Evolutionary conservation across 805 yeast species (phyloP).

Genomic region (Saccharomyces cerevisiae): DNA sequence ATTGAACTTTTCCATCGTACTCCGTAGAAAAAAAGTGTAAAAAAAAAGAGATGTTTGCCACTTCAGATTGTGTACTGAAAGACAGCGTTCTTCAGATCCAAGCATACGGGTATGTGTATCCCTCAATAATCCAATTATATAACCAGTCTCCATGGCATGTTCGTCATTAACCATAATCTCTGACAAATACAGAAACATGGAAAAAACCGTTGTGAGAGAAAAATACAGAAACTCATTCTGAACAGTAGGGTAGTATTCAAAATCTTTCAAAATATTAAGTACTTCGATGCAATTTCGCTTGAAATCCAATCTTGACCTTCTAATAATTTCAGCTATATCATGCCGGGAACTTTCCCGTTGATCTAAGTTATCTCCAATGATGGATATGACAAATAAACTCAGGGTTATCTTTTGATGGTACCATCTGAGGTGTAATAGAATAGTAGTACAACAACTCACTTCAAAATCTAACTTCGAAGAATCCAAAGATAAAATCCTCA

Average conservation of each 20-base stretch:
- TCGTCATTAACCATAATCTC: slow-evolving; percentile 5
- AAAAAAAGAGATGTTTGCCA: not conserved
- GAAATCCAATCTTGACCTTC: not conserved
- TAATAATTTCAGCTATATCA: slow-evolving; percentile 2
- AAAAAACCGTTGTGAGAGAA: slow-evolving; percentile 10
- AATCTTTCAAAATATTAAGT: slow-evolving; percentile 1
- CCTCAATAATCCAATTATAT: slow-evolving; percentile 4
- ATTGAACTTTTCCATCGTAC: not conserved
- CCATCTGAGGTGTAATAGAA: slow-evolving; percentile 9
- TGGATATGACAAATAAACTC: slow-evolving; percentile 8
- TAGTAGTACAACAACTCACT: slow-evolving; percentile 5
- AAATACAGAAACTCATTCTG: slow-evolving; percentile 9
- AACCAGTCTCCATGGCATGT: slow-evolving; percentile 2
- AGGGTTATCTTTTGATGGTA: slow-evolving; percentile 5
- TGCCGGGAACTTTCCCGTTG: not conserved
- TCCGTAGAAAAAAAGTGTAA: not conserved
- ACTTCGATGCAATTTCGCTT: not conserved
- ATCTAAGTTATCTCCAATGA: slow-evolving; percentile 12
- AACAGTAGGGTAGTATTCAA: slow-evolving; percentile 4
- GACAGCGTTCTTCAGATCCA: not conserved
- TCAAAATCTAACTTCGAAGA: slow-evolving; percentile 6
- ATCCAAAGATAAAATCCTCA: slow-evolving; percentile 3
- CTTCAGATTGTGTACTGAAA: not conserved
- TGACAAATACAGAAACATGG: slow-evolving; percentile 6
- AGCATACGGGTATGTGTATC: slow-evolving; percentile 4